Evolutionary conservation across 352 stramenopile species (phyloP), one percentile per base, ranked within the genome.

Genomic region (Globisporangium sylvaticum): DNA sequence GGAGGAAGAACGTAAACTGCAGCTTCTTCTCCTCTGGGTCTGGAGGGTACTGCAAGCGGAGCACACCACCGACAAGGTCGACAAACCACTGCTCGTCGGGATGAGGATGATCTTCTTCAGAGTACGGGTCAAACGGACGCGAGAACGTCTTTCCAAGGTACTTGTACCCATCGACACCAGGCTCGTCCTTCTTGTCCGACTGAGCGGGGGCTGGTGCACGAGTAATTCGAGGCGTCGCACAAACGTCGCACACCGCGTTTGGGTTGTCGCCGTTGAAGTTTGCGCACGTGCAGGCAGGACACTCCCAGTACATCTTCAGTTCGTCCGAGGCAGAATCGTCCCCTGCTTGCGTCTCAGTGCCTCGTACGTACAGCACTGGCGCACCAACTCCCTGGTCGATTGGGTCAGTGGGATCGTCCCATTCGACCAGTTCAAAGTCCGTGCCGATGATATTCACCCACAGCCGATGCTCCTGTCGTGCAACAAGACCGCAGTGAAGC

Each of bases 361-460:
- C 65, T 57, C 70, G 66, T 4, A 80, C 63, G 66, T 84, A 90
- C 14, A 81, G 50, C n/a, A 69, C 67, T 3, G 90, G 88, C 57
- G 79, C 81, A 12, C 85, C 90, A 24, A 96, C 76, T 37, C 90
- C 90, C 66, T 97, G 89, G 44, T 95, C 83, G n/a, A 87, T 65
- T n/a, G 80, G 63, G 39, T 92, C 77, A 0, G 67, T 75, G 18
- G 88, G 87, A 44, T 95, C 89, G 65, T 96, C 89, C 90, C 90
- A 97, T 63, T 96, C 89, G 12, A 96, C 78, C 50, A 97, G 69
- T 44, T 97, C 85, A 48, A 88, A 96, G 65, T 95, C 78, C 0
- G 89, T 94, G 0, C 89, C 87, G 15, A 97, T 86, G 68, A 97
- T 89, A 61, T 95, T 95, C 27, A 97, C 84, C 90, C 90, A 96